Conservation (phyloP, 2,329 filamentous ascomycete species). For the Whalleya microplaca region DNA sequence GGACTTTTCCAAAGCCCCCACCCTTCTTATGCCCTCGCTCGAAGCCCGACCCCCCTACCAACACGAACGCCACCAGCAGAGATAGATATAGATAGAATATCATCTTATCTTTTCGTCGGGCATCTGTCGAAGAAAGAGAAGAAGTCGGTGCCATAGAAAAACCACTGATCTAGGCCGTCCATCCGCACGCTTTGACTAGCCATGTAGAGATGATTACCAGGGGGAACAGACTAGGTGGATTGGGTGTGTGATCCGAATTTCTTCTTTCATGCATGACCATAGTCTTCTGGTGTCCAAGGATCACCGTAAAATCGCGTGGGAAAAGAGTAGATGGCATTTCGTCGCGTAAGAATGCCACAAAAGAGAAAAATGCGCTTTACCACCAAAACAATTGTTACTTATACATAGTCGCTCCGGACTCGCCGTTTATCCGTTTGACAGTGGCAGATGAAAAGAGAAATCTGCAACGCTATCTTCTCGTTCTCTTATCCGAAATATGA, state of each 20-base stretch:
- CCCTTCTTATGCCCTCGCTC: no score
- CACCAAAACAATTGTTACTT: constrained; percentile 10
- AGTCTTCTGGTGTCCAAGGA: constrained; percentile 8
- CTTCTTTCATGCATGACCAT: constrained; percentile 2
- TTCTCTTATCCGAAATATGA: background rate
- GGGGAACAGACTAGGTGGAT: no score
- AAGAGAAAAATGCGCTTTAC: constrained; percentile 11
- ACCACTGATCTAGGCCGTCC: no score
- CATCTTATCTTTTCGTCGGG: no score
- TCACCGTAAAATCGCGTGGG: constrained; percentile 7
- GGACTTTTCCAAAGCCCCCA: constrained; percentile 20
- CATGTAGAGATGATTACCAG: no score
- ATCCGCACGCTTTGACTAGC: no score
- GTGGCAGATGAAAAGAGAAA: constrained; percentile 11
- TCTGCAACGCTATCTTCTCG: constrained; percentile 11
- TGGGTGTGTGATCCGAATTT: no score
- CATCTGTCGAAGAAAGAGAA: no score
- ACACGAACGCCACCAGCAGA: background rate
- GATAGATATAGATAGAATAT: background rate
- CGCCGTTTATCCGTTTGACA: constrained; percentile 11
- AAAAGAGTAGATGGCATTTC: constrained; percentile 13
- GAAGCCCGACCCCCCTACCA: no score
- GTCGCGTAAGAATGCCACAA: constrained; percentile 10
- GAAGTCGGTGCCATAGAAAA: no score
- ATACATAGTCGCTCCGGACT: constrained; percentile 15